Evolutionary conservation across 306 rosid species (phyloP).

Genomic region (Trifolium pratense): DNA sequence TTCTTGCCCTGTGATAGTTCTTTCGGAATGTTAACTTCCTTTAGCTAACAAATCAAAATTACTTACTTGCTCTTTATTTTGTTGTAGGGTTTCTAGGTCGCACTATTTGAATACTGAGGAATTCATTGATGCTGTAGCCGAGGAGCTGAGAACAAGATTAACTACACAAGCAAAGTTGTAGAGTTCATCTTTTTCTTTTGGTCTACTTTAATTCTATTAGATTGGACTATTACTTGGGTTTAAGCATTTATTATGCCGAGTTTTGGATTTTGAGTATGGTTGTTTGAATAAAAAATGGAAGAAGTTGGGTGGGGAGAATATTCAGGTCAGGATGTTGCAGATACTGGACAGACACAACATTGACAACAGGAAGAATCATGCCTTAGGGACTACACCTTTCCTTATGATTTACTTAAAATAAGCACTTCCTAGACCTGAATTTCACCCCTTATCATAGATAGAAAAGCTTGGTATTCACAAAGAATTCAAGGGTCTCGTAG

Average conservation of each 20-base stretch:
- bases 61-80: constrained; percentile 20
- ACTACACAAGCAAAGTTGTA: constrained; percentile 49
- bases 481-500: not conserved
- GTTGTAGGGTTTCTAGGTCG: constrained; percentile 73
- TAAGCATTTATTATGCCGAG: not conserved
- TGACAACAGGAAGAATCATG: not conserved
- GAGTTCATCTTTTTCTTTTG: constrained; percentile 10
- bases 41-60: constrained; percentile 5
- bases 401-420: not conserved
- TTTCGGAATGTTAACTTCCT: constrained; percentile 19
- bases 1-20: constrained; percentile 30
- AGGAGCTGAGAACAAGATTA: constrained; percentile 56
- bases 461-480: not conserved
- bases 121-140: constrained; percentile 90
- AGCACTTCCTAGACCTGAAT: not conserved
- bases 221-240: not conserved
- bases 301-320: constrained; percentile 21
- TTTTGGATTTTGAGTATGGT: not conserved
- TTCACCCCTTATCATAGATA: not conserved
- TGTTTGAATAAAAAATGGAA: constrained; percentile 6
- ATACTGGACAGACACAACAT: not conserved
- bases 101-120: constrained; percentile 86
- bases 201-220: not conserved
- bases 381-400: not conserved
- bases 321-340: not conserved